Base-by-base conservation (phyloP, 2,329 filamentous ascomycete species). In the Alternaria novae-zelandiae region DNA sequence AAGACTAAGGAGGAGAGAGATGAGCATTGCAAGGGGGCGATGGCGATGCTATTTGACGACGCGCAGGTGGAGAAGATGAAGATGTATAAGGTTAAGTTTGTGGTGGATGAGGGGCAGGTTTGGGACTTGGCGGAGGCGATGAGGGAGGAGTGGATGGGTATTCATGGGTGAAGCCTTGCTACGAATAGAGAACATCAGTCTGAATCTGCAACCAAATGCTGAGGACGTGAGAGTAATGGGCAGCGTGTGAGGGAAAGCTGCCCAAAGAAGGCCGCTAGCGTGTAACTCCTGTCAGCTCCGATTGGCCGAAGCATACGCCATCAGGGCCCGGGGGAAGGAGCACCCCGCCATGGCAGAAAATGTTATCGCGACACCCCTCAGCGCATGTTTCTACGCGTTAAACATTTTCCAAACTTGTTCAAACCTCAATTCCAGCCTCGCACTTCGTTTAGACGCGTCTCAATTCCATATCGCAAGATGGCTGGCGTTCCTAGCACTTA, bases 401-500 rank as follows among this genome's bases (percentile, higher is more conserved):
- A 25, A 53, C 49, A 32, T 43, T 7, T 59, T n/a, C 25, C 46
- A 10, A 56, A n/a, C 15, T 28, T n/a, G 8, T 43, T 53, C 20
- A 53, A 36, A 15, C 20, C 46, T 20, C 57, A 25, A n/a, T 54
- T 44, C 6, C 11, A 47, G 0, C 45, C 62, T 20, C 60, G 30
- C 10, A 54, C 32, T 12, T 43, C 55, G 43, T 63, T 43, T 11
- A 65, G 72, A 17, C 59, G 26, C 43, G 67, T 74, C 36, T 74
- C 69, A 10, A 66, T 73, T 20, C 69, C 72, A 23, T 73, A 74
- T 62, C 71, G 74, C 68, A 78, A 63, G 60, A 78, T 78, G 75
- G 74, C 74, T 23, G 76, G 75, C 66, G 69, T 78, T 43, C 74
- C 77, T 30, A 74, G 63, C 44, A 77, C 72, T 13, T 79, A 75